Evolutionary conservation across 2,329 filamentous ascomycete species (phyloP).

Genomic region (Hypoxylon sp.): DNA sequence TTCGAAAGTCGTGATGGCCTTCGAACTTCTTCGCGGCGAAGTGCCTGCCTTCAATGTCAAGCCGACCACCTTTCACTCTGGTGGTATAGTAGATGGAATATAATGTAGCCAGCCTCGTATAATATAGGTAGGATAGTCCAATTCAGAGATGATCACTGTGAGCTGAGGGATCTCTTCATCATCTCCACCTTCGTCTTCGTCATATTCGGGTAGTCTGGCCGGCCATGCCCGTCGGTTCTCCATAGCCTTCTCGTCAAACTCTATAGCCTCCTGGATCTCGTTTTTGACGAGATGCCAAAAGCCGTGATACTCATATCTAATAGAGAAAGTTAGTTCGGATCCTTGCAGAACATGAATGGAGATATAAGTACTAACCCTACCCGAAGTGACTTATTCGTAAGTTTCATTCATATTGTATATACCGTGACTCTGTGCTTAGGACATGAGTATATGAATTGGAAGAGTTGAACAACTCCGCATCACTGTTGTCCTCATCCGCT

Average conservation of each 20-base stretch:
- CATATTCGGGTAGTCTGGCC: neutral
- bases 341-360: neutral
- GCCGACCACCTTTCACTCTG: constrained; percentile 75
- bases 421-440: too few species aligned
- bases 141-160: too few species aligned
- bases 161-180: neutral
- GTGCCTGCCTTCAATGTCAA: constrained; percentile 90
- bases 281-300: neutral
- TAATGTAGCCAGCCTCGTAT: too few species aligned
- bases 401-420: too few species aligned
- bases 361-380: neutral
- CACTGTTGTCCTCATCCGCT: constrained; percentile 55
- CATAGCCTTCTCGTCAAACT: neutral
- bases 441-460: constrained; percentile 49
- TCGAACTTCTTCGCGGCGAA: constrained; percentile 83
- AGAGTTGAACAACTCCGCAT: constrained; percentile 53
- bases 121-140: too few species aligned
- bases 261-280: too few species aligned
- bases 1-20: constrained; percentile 93
- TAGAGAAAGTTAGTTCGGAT: neutral
- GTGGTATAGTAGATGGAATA: neutral
- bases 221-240: neutral
- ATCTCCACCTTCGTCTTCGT: neutral
- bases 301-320: neutral
- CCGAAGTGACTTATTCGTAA: too few species aligned